Conservation (phyloP, 805 yeast genomes). For the Yamadazyma nakazawae region DNA sequence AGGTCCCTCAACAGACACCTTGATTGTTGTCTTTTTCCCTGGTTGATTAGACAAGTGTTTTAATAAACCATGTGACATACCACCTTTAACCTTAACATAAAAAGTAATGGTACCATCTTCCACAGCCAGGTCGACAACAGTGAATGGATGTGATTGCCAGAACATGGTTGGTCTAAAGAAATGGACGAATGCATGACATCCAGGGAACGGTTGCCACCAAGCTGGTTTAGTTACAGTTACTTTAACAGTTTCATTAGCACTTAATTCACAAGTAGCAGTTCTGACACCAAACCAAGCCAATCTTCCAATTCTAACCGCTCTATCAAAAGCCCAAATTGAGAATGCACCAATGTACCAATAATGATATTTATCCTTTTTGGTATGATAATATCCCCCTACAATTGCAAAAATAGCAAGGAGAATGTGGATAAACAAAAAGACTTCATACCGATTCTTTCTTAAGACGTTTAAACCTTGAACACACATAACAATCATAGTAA, state of each 20-base stretch:
- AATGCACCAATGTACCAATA: conserved; percentile 26
- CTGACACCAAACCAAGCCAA: conserved; percentile 31
- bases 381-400: conserved; percentile 60
- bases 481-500: conserved; percentile 20
- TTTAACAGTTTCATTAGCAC: conserved; percentile 42
- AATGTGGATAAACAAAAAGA: conserved; percentile 22
- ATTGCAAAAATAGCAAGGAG: conserved; percentile 38
- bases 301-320: conserved; percentile 29
- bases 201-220: conserved; percentile 41
- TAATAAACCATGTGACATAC: conserved; percentile 36
- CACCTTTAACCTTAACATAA: conserved; percentile 43
- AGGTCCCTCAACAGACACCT: conserved; percentile 38
- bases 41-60: conserved; percentile 32
- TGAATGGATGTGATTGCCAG: conserved; percentile 48
- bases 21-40: conserved; percentile 26
- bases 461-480: conserved; percentile 40
- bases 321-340: conserved; percentile 38
- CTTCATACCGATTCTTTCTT: conserved; percentile 67
- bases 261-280: conserved; percentile 32
- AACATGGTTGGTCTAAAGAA: conserved; percentile 37
- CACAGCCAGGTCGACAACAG: conserved; percentile 25
- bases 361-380: conserved; percentile 21
- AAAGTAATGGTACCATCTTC: conserved; percentile 44
- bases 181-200: conserved; percentile 37
- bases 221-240: conserved; percentile 48